Evolutionary conservation across 208 protist genomes (phyloP), one percentile per base, ranked within the genome.

Genomic region (Trypanosoma platydactyli): DNA sequence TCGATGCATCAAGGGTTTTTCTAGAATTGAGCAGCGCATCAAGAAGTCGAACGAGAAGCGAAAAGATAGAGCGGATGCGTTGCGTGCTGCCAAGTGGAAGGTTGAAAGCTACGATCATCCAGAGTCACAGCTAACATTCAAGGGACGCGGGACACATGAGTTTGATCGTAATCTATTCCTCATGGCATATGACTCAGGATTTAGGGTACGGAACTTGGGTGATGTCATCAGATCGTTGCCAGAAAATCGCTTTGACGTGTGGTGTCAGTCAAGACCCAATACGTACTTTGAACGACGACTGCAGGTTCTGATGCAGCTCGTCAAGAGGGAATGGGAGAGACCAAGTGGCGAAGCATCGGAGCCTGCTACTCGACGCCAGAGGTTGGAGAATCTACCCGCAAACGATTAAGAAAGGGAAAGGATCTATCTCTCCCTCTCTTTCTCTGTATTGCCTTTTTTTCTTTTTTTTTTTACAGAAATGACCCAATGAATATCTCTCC

Each of bases 221-320:
- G 33, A 78, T 22, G 64, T 92, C 13, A 30, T 74, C 2, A 84
- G 81, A 15, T 45, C 24, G 42, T 73, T 83, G 50, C 87, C 90
- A 6, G 79, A 94, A 73, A 83, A 89, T 66, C 66, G 73, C 5
- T 95, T 95, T 74, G 80, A 95, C 55, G 84, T 94, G 13, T 94
- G 85, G 86, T 89, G 71, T 38, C 86, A 91, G 48, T 89, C 90
- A 12, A 71, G 85, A 16, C 68, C 62, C 1, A 79, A 84, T 3
- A 52, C 50, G 30, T 94, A 85, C 55, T 92, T 88, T 59, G 71
- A 83, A 40, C 68, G 73, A 20, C 71, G 85, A 3, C 68, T 95
- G 35, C 73, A 77, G 35, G 53, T 44, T 13, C 61, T 95, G 25
- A 77, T 93, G 79, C 63, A 68, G 45, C 48, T 77, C 0, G 90